phyloP scores from a whole-genome alignment of 495 filamentous ascomycete species.

The Tetracladium setigerum region DNA sequence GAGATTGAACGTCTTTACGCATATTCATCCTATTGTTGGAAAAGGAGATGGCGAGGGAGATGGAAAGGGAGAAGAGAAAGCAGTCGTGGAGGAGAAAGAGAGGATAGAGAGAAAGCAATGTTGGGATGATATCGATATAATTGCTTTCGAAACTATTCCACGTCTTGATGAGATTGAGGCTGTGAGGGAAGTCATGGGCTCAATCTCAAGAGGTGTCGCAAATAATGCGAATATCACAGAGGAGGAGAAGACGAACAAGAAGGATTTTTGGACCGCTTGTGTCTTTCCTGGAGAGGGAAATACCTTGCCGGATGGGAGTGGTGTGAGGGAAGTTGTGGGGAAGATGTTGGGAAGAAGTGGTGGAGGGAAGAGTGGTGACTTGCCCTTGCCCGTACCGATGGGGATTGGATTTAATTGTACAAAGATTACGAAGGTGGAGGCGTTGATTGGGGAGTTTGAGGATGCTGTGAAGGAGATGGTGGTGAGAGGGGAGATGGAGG shows the following conservation, averaged over 20 bases:
- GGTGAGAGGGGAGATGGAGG: slow-evolving; percentile 11
- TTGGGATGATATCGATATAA: slow-evolving; percentile 35
- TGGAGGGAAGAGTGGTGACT: not conserved
- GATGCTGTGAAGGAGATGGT: slow-evolving; percentile 29
- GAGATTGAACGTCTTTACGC: slow-evolving; percentile 39
- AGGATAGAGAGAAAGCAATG: slow-evolving; percentile 1
- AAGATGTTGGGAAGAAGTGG: slow-evolving; percentile 11
- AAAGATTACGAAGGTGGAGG: slow-evolving; percentile 42
- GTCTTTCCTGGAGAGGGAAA: slow-evolving; percentile 46
- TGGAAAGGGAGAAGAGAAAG: not conserved
- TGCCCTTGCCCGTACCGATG: slow-evolving; percentile 35
- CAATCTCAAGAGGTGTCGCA: not conserved
- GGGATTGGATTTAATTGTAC: slow-evolving; percentile 65
- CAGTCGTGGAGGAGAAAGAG: not conserved
- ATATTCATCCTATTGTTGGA: slow-evolving; percentile 2
- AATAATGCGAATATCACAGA: not conserved
- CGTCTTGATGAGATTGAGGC: slow-evolving; percentile 51
- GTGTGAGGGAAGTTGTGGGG: slow-evolving; percentile 35
- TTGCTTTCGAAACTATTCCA: slow-evolving; percentile 60
- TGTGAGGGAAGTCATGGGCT: slow-evolving; percentile 35
- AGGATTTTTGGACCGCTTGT: slow-evolving; percentile 52
- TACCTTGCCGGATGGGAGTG: slow-evolving; percentile 37
- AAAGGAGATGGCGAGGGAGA: not conserved
- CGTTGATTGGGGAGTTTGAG: slow-evolving; percentile 40
- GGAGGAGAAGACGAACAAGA: slow-evolving; percentile 21